These are phyloP conservation scores for Chloranthus sessilifolius DNA, from an alignment of 164 flowering plant species.

Conservation along the genomic window DNA sequence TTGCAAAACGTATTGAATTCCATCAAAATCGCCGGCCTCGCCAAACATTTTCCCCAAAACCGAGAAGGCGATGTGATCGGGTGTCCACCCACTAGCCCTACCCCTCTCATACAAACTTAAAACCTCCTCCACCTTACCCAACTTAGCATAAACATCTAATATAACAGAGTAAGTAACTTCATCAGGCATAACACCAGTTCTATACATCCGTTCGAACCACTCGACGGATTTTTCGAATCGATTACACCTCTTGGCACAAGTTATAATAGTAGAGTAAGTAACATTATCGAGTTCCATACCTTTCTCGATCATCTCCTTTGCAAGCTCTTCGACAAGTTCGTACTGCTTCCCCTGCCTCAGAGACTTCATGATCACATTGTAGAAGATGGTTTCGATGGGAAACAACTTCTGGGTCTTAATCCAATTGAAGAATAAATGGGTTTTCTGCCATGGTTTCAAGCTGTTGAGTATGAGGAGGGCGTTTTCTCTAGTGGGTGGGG, in stretches of 20 bases:
- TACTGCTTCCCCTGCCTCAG: constrained; percentile 79
- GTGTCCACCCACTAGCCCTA: constrained; percentile 84
- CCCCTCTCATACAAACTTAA: constrained; percentile 86
- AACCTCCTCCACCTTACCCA: constrained; percentile 85
- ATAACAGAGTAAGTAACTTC: constrained; percentile 92
- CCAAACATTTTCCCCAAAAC: constrained; percentile 89
- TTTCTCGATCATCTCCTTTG: constrained; percentile 65
- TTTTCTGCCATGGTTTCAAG: constrained; percentile 73
- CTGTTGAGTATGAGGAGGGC: constrained; percentile 65
- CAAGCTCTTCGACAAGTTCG: constrained; percentile 62
- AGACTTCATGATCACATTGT: constrained; percentile 87
- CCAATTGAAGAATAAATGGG: constrained; percentile 74
- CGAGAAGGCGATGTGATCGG: constrained; percentile 67
- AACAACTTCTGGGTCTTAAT: constrained; percentile 61
- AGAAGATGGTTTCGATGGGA: constrained; percentile 80
- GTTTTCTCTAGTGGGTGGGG: constrained; percentile 58
- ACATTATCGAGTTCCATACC: constrained; percentile 76
- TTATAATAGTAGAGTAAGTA: constrained; percentile 91
- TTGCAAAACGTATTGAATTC: constrained; percentile 67
- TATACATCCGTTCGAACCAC: constrained; percentile 97
- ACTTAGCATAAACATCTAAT: constrained; percentile 80
- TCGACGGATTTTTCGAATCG: constrained; percentile 73
- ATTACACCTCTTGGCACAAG: constrained; percentile 75
- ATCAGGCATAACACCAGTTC: constrained; percentile 88
- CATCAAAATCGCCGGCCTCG: constrained; percentile 87